Base-by-base conservation (phyloP, 805 yeast genomes). In the Wickerhamomyces queroliae region DNA sequence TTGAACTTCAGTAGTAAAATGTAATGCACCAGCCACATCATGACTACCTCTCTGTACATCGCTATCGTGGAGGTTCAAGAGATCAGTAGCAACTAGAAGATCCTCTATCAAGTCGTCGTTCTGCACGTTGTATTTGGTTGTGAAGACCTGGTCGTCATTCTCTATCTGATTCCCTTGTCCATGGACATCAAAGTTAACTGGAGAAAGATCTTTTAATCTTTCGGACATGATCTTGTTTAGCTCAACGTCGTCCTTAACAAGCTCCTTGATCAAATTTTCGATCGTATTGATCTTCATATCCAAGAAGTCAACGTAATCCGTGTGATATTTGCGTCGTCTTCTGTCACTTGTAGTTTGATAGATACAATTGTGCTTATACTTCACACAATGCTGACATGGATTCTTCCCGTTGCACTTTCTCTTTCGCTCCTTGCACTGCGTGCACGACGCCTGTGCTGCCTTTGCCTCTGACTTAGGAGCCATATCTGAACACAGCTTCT, bases 271-370 rank as follows among this genome's bases (percentile, higher is more conserved):
- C 40, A 48, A 59, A 9, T 35, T 26, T 17, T 50, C 53, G 22
- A 59, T 42, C 5, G 38, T 47, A 0, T 35, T 34, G 0, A 58
- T 43, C 36, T 53, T 55, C 7, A 47, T 44, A 21, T 57, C 62
- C 13, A 61, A 46, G 23, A 53, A 50, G 21, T 49, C 53, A 3
- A 59, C 53, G 31, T 61, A 61, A 37, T 58, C 62, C 2, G 63
- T 55, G 39, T 59, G 59, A 39, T 59, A 61, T 37, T 61, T 61
- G 16, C 66, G 35, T 28, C 64, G 41, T 40, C 66, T 43, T 35
- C 62, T 41, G 36, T 61, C 66, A 28, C 38, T 42, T 9, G 46
- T 54, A 2, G 49, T 43, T 17, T 43, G 48, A 39, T 56, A 52
- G 3, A 48, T 34, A 32, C 59, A 52, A 6, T 40, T 45, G 20